These are phyloP conservation scores for Saccharomyces uvarum DNA, from an alignment of 1,139 yeast genomes.

Conservation along the genomic window DNA sequence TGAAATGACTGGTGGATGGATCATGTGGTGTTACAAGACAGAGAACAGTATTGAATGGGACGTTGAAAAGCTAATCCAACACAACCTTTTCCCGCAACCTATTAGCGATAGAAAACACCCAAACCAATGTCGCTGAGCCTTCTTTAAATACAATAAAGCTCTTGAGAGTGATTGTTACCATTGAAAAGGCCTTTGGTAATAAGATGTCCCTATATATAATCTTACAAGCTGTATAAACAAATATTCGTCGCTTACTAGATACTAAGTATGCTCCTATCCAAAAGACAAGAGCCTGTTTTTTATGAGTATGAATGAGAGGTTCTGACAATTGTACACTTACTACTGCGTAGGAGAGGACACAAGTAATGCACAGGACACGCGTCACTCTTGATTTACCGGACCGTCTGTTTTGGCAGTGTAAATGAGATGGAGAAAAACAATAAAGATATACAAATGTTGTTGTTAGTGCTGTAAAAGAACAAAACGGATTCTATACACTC, in stretches of 20 bases:
- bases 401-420: background rate
- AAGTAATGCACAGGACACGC: background rate
- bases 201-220: background rate
- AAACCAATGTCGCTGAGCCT: slow-evolving; percentile 48
- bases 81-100: slow-evolving; percentile 76
- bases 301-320: background rate
- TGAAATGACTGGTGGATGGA: slow-evolving; percentile 73
- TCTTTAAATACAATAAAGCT: background rate
- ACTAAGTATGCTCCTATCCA: too few relatives aligned
- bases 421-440: background rate
- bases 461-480: background rate
- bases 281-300: background rate
- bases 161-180: background rate
- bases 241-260: background rate
- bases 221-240: background rate
- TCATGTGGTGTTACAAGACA: slow-evolving; percentile 91
- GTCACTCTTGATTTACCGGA: background rate
- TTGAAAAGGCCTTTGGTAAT: background rate
- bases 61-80: slow-evolving; percentile 46
- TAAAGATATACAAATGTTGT: background rate
- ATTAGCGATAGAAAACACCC: slow-evolving; percentile 56
- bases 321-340: background rate
- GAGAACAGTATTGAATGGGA: slow-evolving; percentile 88
- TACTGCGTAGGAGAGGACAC: background rate
- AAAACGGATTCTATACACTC: background rate